Conservation (phyloP, 495 filamentous ascomycete species). For the Penicillium taxi region DNA sequence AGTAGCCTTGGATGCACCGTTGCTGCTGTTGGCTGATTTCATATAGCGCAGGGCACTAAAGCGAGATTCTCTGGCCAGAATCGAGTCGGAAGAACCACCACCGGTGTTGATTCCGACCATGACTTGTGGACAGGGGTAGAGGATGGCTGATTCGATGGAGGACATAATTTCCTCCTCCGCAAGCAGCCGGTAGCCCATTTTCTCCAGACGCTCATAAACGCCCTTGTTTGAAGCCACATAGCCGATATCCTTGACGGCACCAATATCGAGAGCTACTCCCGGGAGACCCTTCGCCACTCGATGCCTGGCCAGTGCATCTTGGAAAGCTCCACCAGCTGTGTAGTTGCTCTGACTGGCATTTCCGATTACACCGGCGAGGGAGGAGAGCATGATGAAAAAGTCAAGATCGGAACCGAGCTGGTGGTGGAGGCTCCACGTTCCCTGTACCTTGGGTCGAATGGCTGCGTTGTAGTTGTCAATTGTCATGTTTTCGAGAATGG, state of each 20-base stretch:
- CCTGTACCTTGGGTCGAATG: constrained; percentile 33
- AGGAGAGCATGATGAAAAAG: constrained; percentile 42
- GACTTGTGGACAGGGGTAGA: neutral
- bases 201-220: neutral
- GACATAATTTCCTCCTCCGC: neutral
- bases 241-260: constrained; percentile 22
- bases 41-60: neutral
- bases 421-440: constrained; percentile 47
- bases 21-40: neutral
- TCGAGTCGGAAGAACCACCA: neutral
- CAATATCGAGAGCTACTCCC: constrained; percentile 22
- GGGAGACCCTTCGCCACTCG: constrained; percentile 18
- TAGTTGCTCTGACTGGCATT: constrained; percentile 30
- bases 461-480: constrained; percentile 25
- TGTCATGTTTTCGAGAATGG: constrained; percentile 35
- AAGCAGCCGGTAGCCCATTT: neutral
- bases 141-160: neutral
- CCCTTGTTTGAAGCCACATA: constrained; percentile 12
- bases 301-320: constrained; percentile 27
- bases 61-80: neutral
- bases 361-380: constrained; percentile 23
- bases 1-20: neutral
- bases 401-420: constrained; percentile 27
- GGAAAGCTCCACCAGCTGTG: constrained; percentile 20
- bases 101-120: neutral